Conservation (phyloP, 345 rosid genomes). For the Balakata baccata region DNA sequence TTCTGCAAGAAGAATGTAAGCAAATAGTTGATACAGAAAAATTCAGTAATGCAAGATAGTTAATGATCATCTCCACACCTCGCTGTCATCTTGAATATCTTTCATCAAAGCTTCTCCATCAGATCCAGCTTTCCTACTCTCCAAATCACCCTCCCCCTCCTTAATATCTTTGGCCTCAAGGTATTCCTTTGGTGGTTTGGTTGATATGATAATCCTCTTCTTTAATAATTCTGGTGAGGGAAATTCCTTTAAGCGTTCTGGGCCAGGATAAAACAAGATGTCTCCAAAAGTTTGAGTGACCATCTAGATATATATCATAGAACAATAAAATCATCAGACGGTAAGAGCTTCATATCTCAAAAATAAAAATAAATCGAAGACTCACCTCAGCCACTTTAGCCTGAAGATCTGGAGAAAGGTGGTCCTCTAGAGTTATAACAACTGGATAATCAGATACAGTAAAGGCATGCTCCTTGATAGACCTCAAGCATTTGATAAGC, state of each 20-base stretch:
- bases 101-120: constrained; percentile 57
- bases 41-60: not conserved
- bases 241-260: constrained; percentile 72
- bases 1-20: constrained; percentile 33
- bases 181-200: constrained; percentile 93
- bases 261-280: constrained; percentile 64
- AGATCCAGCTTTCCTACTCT: constrained; percentile 31
- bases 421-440: constrained; percentile 94
- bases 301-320: constrained; percentile 52
- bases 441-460: constrained; percentile 79
- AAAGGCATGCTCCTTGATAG: constrained; percentile 77
- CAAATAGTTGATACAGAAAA: constrained; percentile 16
- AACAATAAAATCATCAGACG: constrained; percentile 15
- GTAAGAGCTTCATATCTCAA: constrained; percentile 9
- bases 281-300: constrained; percentile 71
- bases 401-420: constrained; percentile 77
- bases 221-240: constrained; percentile 73
- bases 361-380: not conserved
- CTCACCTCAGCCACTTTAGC: constrained; percentile 82
- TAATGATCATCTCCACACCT: constrained; percentile 32
- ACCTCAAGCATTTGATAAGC: constrained; percentile 58
- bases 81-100: constrained; percentile 33
- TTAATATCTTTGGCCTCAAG: constrained; percentile 43
- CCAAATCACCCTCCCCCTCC: constrained; percentile 39
- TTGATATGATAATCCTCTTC: constrained; percentile 70